Percentiles rank a stretch among this genome's conserved stretches.
Conservation (phyloP, 768 basidiomycete genomes). For the Tricholoma bakamatsutake region DNA sequence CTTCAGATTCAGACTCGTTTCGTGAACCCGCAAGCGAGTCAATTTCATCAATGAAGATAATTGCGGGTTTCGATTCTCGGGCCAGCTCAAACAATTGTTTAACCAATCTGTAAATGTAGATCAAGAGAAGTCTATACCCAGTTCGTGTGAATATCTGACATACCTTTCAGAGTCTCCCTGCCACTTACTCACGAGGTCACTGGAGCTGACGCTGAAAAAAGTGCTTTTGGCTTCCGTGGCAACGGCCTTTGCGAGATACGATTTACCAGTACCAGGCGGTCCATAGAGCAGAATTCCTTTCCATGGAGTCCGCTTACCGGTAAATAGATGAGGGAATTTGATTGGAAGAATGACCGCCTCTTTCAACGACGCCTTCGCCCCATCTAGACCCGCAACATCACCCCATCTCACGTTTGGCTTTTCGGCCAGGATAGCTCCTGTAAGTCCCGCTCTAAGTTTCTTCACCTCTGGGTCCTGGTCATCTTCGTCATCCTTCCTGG, state of each 20-base stretch:
- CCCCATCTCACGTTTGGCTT: slow-evolving; percentile 98
- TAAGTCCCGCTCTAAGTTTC: slow-evolving; percentile 89
- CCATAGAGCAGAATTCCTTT: slow-evolving; percentile 93
- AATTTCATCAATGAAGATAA: slow-evolving; percentile 99
- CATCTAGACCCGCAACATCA: slow-evolving; percentile 94
- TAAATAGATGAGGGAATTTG: slow-evolving; percentile 98
- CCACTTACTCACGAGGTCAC: slow-evolving; percentile 98
- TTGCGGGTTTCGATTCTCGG: slow-evolving; percentile 91
- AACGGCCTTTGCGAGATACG: slow-evolving; percentile 95
- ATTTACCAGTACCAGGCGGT: slow-evolving; percentile 97
- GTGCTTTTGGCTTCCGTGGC: slow-evolving; percentile 99
- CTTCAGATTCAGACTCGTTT: slow-evolving; percentile 96
- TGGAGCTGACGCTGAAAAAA: slow-evolving; percentile 94
- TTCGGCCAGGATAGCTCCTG: slow-evolving; percentile 85
- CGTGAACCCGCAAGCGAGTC: slow-evolving; percentile 94
- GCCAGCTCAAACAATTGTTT: slow-evolving; percentile 97
- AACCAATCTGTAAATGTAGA: slow-evolving; percentile 57
- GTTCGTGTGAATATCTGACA: slow-evolving; percentile 19
- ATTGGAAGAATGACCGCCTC: slow-evolving; percentile 99
- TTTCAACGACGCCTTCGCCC: slow-evolving; percentile 92
- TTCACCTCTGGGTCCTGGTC: slow-evolving; percentile 90
- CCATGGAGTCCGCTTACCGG: slow-evolving; percentile 98
- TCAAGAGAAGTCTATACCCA: not conserved
- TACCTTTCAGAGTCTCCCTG: slow-evolving; percentile 98
- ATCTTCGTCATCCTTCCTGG: slow-evolving; percentile 51